phyloP scores from a whole-genome alignment of 2,329 filamentous ascomycete species.

The Aspergillus fijiensis region DNA sequence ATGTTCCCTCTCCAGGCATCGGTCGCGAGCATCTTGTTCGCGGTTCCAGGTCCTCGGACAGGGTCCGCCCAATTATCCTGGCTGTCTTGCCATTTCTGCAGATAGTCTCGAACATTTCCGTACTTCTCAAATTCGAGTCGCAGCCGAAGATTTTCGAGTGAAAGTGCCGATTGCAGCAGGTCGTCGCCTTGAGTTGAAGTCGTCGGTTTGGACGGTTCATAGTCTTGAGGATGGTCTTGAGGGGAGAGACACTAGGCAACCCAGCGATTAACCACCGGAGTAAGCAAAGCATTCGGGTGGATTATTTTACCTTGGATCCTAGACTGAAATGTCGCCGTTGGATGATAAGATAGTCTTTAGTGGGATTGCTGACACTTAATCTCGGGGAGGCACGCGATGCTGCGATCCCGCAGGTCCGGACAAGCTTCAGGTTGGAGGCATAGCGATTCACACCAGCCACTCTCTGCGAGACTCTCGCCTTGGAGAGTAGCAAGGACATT shows the following conservation, averaged over 20 bases:
- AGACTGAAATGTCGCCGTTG: slow-evolving; percentile 2
- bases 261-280: background rate
- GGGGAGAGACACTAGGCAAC: background rate
- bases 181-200: slow-evolving; percentile 2
- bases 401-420: background rate
- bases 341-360: background rate
- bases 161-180: slow-evolving; percentile 9
- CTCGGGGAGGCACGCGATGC: slow-evolving; percentile 1
- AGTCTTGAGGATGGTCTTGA: background rate
- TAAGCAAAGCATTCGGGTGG: background rate
- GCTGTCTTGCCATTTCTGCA: slow-evolving; percentile 41
- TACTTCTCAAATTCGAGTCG: slow-evolving; percentile 37
- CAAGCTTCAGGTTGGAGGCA: background rate
- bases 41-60: slow-evolving; percentile 23
- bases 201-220: slow-evolving; percentile 1
- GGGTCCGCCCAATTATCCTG: slow-evolving; percentile 34
- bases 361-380: background rate
- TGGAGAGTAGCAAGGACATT: slow-evolving; percentile 26
- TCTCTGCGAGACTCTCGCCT: slow-evolving; percentile 15
- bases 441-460: slow-evolving; percentile 7
- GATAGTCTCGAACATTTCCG: slow-evolving; percentile 42
- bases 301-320: slow-evolving; percentile 5
- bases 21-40: slow-evolving; percentile 11
- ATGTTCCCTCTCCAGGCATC: slow-evolving; percentile 32
- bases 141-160: slow-evolving; percentile 29